Evolutionary conservation across 2,329 filamentous ascomycete genomes (phyloP).

Genomic region (Lasiodiplodia citricola): DNA sequence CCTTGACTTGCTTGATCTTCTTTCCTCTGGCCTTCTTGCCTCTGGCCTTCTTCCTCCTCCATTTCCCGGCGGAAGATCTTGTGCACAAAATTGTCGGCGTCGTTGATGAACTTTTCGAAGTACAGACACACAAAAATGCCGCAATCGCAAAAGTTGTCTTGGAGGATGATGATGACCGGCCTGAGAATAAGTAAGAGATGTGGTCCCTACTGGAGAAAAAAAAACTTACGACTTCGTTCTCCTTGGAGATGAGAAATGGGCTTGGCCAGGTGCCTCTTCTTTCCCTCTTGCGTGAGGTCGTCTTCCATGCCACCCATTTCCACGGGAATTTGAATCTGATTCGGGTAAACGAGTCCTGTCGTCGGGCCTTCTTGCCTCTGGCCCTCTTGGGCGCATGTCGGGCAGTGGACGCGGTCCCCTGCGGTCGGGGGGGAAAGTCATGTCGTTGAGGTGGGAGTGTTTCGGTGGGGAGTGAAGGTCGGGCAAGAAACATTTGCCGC

Average conservation of each 20-base stretch:
- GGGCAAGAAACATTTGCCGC: too few species aligned
- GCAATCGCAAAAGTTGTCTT: slow-evolving; percentile 87
- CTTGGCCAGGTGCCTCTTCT: slow-evolving; percentile 84
- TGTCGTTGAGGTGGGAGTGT: too few species aligned
- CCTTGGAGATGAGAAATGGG: too few species aligned
- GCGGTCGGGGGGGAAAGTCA: too few species aligned
- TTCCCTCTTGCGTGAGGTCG: slow-evolving; percentile 33
- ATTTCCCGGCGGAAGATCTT: slow-evolving; percentile 71
- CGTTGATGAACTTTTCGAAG: slow-evolving; percentile 76
- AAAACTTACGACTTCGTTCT: too few species aligned
- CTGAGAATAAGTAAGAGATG: too few species aligned
- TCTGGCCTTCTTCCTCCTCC: slow-evolving; percentile 41
- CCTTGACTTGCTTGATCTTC: slow-evolving; percentile 34
- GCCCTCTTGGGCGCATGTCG: too few species aligned
- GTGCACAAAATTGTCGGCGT: slow-evolving; percentile 72
- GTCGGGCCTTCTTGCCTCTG: too few species aligned
- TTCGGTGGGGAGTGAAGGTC: too few species aligned
- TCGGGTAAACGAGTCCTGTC: too few species aligned
- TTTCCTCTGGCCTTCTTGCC: slow-evolving; percentile 31
- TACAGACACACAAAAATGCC: slow-evolving; percentile 88
- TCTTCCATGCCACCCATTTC: slow-evolving; percentile 75
- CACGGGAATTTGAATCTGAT: slow-evolving; percentile 45
- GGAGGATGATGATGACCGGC: slow-evolving; percentile 41
- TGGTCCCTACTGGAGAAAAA: too few species aligned
- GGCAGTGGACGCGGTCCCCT: too few species aligned